A percentile compares a stretch with the other conserved stretches of the same genome.
Evolutionary conservation across 2,329 filamentous ascomycete genomes (phyloP).

Genomic region (Onygena corvina): DNA sequence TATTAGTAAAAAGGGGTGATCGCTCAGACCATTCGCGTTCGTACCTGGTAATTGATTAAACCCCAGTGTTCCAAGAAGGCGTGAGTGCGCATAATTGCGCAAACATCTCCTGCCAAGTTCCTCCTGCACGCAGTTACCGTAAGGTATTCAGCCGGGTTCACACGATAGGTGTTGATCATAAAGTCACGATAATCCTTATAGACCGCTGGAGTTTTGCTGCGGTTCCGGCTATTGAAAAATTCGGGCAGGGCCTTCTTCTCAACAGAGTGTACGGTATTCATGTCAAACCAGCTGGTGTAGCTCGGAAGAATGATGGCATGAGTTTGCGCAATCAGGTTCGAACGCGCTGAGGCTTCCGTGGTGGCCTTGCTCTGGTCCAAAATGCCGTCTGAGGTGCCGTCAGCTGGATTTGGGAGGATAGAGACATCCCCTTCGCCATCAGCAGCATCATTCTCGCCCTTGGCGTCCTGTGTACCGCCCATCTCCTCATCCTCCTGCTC

Average conservation of each 20-base stretch:
- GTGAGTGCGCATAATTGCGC: constrained; percentile 97
- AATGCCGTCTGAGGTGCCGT: constrained; percentile 42
- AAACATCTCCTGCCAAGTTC: constrained; percentile 93
- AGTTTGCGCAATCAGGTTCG: constrained; percentile 84
- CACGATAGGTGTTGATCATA: constrained; percentile 97
- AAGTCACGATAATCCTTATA: constrained; percentile 99
- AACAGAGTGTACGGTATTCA: constrained; percentile 80
- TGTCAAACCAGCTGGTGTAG: constrained; percentile 98
- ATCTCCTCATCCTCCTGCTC: constrained; percentile 65
- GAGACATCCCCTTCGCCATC: constrained; percentile 33
- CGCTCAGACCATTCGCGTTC: constrained; percentile 12
- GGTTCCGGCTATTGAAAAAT: constrained; percentile 96
- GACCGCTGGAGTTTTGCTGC: constrained; percentile 91
- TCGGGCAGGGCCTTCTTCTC: constrained; percentile 92
- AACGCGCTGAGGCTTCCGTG: constrained; percentile 73
- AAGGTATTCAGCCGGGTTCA: constrained; percentile 91
- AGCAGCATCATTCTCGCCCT: constrained; percentile 33
- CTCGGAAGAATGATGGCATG: constrained; percentile 94
- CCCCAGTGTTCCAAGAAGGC: constrained; percentile 98
- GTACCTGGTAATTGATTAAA: constrained; percentile 94
- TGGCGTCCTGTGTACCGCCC: constrained; percentile 47
- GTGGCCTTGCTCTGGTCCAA: constrained; percentile 62
- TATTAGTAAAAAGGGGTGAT: constrained; percentile 7
- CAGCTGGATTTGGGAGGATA: constrained; percentile 29
- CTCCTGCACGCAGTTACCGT: constrained; percentile 92